Base-by-base conservation (phyloP, 345 rosid species). In the Balakata baccata region DNA sequence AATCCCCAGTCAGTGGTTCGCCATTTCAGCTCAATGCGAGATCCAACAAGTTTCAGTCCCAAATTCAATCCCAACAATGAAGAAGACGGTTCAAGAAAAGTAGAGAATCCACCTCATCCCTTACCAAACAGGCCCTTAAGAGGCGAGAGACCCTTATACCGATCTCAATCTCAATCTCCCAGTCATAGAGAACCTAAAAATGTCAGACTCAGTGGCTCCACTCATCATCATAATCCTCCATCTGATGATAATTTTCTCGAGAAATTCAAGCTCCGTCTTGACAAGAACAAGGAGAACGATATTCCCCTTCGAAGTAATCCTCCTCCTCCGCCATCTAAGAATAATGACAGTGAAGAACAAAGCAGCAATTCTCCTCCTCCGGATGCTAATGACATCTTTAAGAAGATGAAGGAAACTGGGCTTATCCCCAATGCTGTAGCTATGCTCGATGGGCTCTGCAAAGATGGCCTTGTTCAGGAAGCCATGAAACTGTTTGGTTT, bases 361-460 rank as follows among this genome's bases (percentile, higher is more conserved):
- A 34, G 29, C 5, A 38, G n/a, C 18, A 11, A 39, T 6, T 6
- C 49, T 2, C 72, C 73, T 8, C 76, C 76, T 11, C 72, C 63
- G 16, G 76, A 77, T 57, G 76, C 80, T 5, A 82, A 87, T 71
- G 88, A 84, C 77, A 88, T 92, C 70, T 95, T 92, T 84, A 82
- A 81, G 84, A 85, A 85, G 76, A 91, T 91, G 97, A 95, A 95
- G 80, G 96, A 89, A 83, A 87, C 92, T 7, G 99, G 98, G 64
- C 87, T 95, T 11, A 89, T 92, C 60, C 98, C 94, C 5, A 95
- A 84, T 74, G 98, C 98, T 0, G 97, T 92, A 3, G 89, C 96
- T 13, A 95, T 95, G 98, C 96, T 95, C 25, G 99, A 95, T 64
- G 98, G 99, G 3, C 90, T 91, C 20, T 95, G 97, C 85, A 95